Percentiles rank a stretch among this genome's conserved stretches.
Evolutionary conservation across 73 alveolate species (phyloP).

Genomic region (Paramecium octaurelia): DNA sequence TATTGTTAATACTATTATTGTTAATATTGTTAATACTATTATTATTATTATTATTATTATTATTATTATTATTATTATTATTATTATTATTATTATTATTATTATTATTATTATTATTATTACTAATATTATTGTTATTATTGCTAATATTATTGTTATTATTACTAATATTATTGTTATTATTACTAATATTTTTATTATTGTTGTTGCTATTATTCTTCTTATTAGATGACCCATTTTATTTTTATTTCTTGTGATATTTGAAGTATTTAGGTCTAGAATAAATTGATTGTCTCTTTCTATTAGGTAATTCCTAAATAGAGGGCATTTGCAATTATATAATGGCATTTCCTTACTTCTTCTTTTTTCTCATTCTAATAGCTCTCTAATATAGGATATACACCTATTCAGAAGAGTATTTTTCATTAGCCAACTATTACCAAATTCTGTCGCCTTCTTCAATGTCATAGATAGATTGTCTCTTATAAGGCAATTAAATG

Average conservation of each 20-base stretch:
- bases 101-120: not conserved
- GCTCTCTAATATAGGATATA: slow-evolving; percentile 31
- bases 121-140: too few relatives aligned
- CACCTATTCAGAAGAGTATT: not conserved
- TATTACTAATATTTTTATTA: too few relatives aligned
- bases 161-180: too few relatives aligned
- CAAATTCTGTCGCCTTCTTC: not conserved
- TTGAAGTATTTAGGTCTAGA: slow-evolving; percentile 15
- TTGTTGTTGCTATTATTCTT: too few relatives aligned
- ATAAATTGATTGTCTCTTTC: slow-evolving; percentile 12
- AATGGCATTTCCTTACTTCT: not conserved
- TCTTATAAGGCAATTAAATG: not conserved
- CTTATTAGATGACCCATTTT: not conserved
- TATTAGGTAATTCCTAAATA: not conserved
- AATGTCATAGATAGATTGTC: not conserved
- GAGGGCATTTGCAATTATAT: not conserved
- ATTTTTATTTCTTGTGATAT: not conserved
- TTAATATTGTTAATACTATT: not conserved
- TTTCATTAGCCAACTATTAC: slow-evolving; percentile 18
- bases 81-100: not conserved
- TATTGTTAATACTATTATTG: not conserved
- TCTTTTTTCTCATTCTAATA: slow-evolving; percentile 45
- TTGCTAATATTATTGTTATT: too few relatives aligned
- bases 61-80: not conserved
- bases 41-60: not conserved